These are phyloP conservation scores for Hyphodiscus sp. DNA, from an alignment of 2,329 filamentous ascomycete genomes.

Conservation along the genomic window DNA sequence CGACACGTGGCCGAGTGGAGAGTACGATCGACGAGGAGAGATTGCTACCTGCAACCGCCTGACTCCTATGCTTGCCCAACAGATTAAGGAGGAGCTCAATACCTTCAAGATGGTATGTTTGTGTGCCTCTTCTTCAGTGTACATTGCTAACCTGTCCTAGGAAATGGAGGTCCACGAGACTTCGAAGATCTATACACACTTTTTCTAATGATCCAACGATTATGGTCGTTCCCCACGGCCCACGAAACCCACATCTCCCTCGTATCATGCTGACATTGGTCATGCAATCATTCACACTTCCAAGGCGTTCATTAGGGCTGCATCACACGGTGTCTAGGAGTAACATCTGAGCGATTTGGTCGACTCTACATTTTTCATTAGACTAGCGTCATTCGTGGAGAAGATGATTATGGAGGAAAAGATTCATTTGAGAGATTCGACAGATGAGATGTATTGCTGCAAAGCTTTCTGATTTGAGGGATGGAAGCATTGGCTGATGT, in stretches of 20 bases:
- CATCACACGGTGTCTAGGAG: slow-evolving; percentile 31
- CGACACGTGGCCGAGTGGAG: slow-evolving; percentile 91
- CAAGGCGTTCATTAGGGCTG: slow-evolving; percentile 26
- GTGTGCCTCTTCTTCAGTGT: slow-evolving; percentile 1
- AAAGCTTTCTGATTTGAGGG: slow-evolving; percentile 18
- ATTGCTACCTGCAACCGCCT: slow-evolving; percentile 97
- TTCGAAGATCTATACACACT: slow-evolving; percentile 99
- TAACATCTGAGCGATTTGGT: slow-evolving; percentile 32
- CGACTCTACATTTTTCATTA: slow-evolving; percentile 26
- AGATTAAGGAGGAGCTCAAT: slow-evolving; percentile 99
- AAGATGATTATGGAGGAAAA: slow-evolving; percentile 12
- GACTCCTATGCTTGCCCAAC: slow-evolving; percentile 93
- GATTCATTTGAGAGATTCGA: slow-evolving; percentile 11
- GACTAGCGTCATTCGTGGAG: slow-evolving; percentile 26
- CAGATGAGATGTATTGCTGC: slow-evolving; percentile 24
- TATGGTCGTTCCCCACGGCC: slow-evolving; percentile 20
- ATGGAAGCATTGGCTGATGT: slow-evolving; percentile 10
- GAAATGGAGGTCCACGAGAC: slow-evolving; percentile 99
- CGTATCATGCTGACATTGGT: slow-evolving; percentile 7
- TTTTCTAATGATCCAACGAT: slow-evolving; percentile 68
- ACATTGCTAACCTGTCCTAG: slow-evolving; percentile 47
- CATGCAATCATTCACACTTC: slow-evolving; percentile 24
- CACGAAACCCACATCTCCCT: slow-evolving; percentile 16
- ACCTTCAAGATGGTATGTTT: slow-evolving; percentile 92
- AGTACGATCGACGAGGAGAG: slow-evolving; percentile 93